Base-by-base conservation (phyloP, 2,329 filamentous ascomycete genomes). In the Apiospora aurea region DNA sequence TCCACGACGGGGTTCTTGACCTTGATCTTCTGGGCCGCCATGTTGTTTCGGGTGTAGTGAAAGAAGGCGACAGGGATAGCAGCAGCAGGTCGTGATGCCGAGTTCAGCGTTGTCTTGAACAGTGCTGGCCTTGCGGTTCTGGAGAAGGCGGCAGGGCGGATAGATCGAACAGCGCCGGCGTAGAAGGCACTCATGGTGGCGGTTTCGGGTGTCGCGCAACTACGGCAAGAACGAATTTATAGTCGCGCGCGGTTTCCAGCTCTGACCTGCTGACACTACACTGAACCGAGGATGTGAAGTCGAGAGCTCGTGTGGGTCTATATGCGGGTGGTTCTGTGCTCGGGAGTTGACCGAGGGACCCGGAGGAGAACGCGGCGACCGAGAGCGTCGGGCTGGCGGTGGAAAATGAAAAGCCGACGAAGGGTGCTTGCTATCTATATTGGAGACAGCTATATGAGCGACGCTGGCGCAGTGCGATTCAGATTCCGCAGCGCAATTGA, bases 1-100 rank as follows among this genome's bases (percentile, higher is more conserved):
- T 98, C 96, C 83, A 99, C 96, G 82, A 99, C 92, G 76, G 96
- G 96, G 86, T 97, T 98, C 91, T 97, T 95, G 88, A 99, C 96
- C 90, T 97, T 96, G 90, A 98, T 98, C 92, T 98, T 99, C 81
- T 89, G 87, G 78, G 88, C 83, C 72, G 88, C 86, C 89, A 92
- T 90, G 79, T 83, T 87, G 82, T 83, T 82, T 70, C 79, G 79
- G 74, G 78, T 79, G 70, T 80, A 75, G 75, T 80, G 80, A 75
- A 80, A 81, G 67, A 81, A 73, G 68, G 78, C 79, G 49, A 81
- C 76, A 18, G 81, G 77, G 26, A 76, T 75, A 64, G 75, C 76
- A 18, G 64, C 21, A 51, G 76, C 76, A n/a, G 77, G 77, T 71
- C 76, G 75, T 18, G 72, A 67, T 70, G 74, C 61, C 47, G 75